Evolutionary conservation across 352 stramenopile genomes (phyloP), one percentile per base, ranked within the genome.

Genomic region (Phytophthora melonis): DNA sequence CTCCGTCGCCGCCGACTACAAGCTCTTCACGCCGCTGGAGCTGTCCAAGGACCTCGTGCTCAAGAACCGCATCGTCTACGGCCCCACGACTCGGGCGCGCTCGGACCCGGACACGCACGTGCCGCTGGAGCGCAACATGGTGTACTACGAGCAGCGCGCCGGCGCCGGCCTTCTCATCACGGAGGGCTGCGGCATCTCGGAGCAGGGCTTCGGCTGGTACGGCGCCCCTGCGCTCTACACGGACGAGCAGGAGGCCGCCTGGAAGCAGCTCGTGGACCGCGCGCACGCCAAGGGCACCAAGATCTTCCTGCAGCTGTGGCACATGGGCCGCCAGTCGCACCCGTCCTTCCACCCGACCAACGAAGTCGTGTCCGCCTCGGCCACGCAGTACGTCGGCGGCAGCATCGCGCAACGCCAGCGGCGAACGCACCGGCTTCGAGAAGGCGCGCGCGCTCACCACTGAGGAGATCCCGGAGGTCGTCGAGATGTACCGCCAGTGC

Each of bases 21-120:
- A 53, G 39, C 39, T 63, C 21, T 63, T 63, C 57, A 63, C 57
- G 14, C 57, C 57, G 13, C 23, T 63, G 21, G 25, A 63, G 16
- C 34, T 63, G 10, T 21, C n/a, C 21, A n/a, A 54, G 16, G 39
- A 25, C 39, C 39, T 63, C 21, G 57, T 53, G 39, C 43, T 63
- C 57, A 62, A 62, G 56, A 62, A 62, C 56, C 56, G 56, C n/a
- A 62, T 62, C 19, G 32, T 62, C 3, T 62, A 63, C 21, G 57
- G 57, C 14, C 57, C 57, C 23, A 39, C 39, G 9, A 63, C 56
- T 13, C 39, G 57, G 1, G 57, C 57, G 3, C 57, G 57, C n/a
- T 19, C 36, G 19, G 57, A 63, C n/a, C 34, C 23, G 19, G 21
- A 53, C 14, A 63, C 57, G 5, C 57, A 39, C 23, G 57, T 63